Evolutionary conservation across 192 early-diverging fungal genomes (phyloP).

Genomic region (Podila minutissima): DNA sequence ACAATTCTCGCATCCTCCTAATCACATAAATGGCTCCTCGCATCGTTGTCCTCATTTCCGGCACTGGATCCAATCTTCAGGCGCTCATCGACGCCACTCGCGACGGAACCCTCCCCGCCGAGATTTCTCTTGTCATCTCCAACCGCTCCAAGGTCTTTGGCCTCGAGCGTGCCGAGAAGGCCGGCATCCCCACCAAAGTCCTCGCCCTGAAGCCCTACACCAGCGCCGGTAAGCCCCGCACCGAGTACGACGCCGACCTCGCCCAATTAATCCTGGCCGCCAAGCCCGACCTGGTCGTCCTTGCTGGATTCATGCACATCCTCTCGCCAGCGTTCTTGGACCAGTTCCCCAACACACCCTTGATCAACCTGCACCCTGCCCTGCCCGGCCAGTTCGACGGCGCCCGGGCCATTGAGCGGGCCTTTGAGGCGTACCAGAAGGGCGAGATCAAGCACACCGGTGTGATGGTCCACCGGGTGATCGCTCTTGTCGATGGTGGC

Average conservation of each 20-base stretch:
- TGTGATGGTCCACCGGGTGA: slow-evolving; percentile 95
- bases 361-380: slow-evolving; percentile 98
- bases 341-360: slow-evolving; percentile 68
- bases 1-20: not conserved
- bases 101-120: slow-evolving; percentile 59
- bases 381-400: slow-evolving; percentile 97
- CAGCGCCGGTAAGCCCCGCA: slow-evolving; percentile 82
- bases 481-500: slow-evolving; percentile 96
- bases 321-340: slow-evolving; percentile 87
- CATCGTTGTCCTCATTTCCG: slow-evolving; percentile 94
- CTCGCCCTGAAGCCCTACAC: slow-evolving; percentile 87
- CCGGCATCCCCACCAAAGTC: slow-evolving; percentile 84
- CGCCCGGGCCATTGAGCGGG: slow-evolving; percentile 95
- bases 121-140: slow-evolving; percentile 90
- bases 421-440: slow-evolving; percentile 85
- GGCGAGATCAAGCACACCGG: slow-evolving; percentile 81
- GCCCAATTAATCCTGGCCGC: slow-evolving; percentile 71
- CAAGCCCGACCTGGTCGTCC: slow-evolving; percentile 85
- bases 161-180: slow-evolving; percentile 84
- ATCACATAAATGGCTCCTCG: slow-evolving; percentile 40
- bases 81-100: slow-evolving; percentile 89
- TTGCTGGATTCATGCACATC: slow-evolving; percentile 99
- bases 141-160: slow-evolving; percentile 89
- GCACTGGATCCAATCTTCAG: slow-evolving; percentile 96
- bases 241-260: slow-evolving; percentile 90